Evolutionary conservation across 805 yeast genomes (phyloP), one percentile per base, ranked within the genome.

Genomic region (Grigorovia yakushimaensis): DNA sequence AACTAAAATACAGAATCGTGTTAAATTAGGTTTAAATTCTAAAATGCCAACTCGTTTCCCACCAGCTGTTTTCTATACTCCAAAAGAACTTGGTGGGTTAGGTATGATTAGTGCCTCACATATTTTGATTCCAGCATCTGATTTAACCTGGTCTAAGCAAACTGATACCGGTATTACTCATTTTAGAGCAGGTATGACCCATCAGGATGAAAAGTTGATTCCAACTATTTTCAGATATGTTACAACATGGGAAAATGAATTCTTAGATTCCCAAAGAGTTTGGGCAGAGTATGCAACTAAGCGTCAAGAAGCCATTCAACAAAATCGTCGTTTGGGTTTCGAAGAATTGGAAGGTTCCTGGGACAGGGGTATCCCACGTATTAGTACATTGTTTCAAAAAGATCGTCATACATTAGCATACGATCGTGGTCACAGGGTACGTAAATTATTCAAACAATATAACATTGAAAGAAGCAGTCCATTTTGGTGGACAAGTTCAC

Each of bases 1-100:
- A 59, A 89, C 96, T 0, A 82, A 85, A 59, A 83, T 93, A 41
- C 99, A 93, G 66, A 93, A 89, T 47, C 74, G 95, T 54, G 96
- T 93, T 18, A 93, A 93, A 61, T 77, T 91, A 69, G 98, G 98
- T 0, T 73, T 93, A 51, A 93, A 93, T 58, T 91, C 98, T 13
- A 93, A 93, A 66, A 93, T 93, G 99, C 99, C 99, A 0, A 82
- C 96, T 0, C 73, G 99, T 47, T 93, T 93, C 68, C 99, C 99
- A 3, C 99, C 98, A 0, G 97, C 97, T 3, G 98, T 93, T 0
- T 93, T 93, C 59, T 93, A 93, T 62, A 88, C 98, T 0, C 98
- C 98, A 0, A 91, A 89, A 56, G 99, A 93, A 62, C 69, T 93
- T 3, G 98, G 99, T 44, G 99, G 99, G 41, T 69, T 93, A 41